Conservation (phyloP, 2,329 filamentous ascomycete genomes). For the Beauveria medogensis region DNA sequence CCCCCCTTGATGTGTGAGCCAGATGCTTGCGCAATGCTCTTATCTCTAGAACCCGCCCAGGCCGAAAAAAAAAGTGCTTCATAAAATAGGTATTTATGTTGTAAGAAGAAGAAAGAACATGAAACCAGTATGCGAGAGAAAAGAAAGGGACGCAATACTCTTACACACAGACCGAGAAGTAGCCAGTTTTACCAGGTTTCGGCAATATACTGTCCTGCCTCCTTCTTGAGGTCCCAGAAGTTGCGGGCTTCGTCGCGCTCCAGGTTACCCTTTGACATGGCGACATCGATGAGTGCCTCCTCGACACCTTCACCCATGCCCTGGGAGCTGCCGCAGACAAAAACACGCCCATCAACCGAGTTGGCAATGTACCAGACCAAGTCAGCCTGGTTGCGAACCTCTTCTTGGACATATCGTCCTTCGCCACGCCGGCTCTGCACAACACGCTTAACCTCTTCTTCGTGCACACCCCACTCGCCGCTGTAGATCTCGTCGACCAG, state of each 20-base stretch:
- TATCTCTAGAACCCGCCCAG: background rate
- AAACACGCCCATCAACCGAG: constrained; percentile 87
- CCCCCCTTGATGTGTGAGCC: background rate
- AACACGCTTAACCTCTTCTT: constrained; percentile 76
- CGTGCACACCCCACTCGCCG: constrained; percentile 91
- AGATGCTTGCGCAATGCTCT: constrained; percentile 7
- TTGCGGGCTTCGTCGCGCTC: constrained; percentile 71
- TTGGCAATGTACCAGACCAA: constrained; percentile 99
- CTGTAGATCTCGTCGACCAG: constrained; percentile 93
- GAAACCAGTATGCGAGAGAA: background rate
- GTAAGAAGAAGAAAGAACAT: background rate
- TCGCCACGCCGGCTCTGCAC: constrained; percentile 69
- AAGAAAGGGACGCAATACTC: background rate
- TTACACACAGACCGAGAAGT: background rate
- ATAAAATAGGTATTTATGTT: background rate
- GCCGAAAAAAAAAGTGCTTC: background rate
- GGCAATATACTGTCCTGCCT: constrained; percentile 90
- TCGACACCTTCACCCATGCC: constrained; percentile 96
- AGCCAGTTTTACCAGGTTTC: constrained; percentile 52
- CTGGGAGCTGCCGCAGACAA: constrained; percentile 90
- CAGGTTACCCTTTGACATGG: constrained; percentile 86
- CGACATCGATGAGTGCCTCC: constrained; percentile 76
- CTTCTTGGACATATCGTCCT: constrained; percentile 91
- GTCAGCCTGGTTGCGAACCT: constrained; percentile 83
- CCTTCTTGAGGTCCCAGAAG: constrained; percentile 90